A percentile compares a stretch with the other conserved stretches of the same genome.
These are phyloP conservation scores for Melampsora americana DNA, from an alignment of 1,284 basidiomycete species.

Conservation along the genomic window DNA sequence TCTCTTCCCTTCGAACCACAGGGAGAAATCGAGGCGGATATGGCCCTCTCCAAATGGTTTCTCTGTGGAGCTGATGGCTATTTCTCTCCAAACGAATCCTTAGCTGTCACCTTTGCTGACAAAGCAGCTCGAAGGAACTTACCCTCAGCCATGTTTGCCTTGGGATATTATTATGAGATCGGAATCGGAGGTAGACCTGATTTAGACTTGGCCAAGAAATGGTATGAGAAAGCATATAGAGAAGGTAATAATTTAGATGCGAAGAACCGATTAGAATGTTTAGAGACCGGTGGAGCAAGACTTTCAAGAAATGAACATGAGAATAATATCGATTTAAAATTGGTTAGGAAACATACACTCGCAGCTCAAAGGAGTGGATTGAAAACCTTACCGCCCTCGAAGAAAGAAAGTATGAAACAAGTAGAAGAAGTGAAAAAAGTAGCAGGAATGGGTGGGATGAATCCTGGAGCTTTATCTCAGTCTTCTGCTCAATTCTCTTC, in stretches of 20 bases:
- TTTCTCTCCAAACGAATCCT: slow-evolving; percentile 82
- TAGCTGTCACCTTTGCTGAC: slow-evolving; percentile 85
- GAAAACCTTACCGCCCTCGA: neutral
- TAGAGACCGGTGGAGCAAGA: slow-evolving; percentile 63
- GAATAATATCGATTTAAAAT: slow-evolving; percentile 68
- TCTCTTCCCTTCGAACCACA: neutral
- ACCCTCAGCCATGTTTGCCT: slow-evolving; percentile 82
- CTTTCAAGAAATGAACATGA: slow-evolving; percentile 78
- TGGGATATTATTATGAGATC: slow-evolving; percentile 85
- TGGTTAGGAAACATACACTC: slow-evolving; percentile 77
- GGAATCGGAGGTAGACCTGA: slow-evolving; percentile 63
- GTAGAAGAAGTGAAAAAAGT: slow-evolving; percentile 21
- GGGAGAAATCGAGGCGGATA: slow-evolving; percentile 86
- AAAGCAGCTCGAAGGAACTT: slow-evolving; percentile 79
- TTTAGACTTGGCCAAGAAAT: slow-evolving; percentile 64
- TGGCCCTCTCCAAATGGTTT: slow-evolving; percentile 95
- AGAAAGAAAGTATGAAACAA: slow-evolving; percentile 12
- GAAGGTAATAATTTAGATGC: slow-evolving; percentile 76
- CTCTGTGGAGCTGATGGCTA: slow-evolving; percentile 74
- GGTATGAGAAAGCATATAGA: slow-evolving; percentile 70
- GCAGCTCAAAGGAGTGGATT: slow-evolving; percentile 56
- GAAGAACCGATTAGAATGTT: slow-evolving; percentile 66
- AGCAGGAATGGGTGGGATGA: neutral
- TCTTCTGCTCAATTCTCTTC: neutral
- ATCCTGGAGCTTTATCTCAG: neutral